Percentiles rank a stretch among this genome's conserved stretches.
phyloP scores from a whole-genome alignment of 108 stramenopile species.

The Fistulifera solaris region DNA sequence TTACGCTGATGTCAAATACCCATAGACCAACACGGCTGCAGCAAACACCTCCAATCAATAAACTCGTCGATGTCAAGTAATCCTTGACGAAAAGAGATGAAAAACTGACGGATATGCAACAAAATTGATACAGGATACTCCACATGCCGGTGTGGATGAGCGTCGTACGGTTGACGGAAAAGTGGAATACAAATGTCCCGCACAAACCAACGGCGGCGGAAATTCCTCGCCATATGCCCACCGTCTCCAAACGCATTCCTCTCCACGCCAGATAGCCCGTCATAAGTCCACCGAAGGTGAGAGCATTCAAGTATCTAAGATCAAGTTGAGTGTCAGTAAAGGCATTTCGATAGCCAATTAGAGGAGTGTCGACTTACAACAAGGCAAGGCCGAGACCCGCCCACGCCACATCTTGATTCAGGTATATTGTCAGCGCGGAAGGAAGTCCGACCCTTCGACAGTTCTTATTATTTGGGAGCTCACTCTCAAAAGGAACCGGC shows the following conservation, averaged over 20 bases:
- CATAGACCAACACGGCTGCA: constrained; percentile 52
- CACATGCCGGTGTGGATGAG: constrained; percentile 39
- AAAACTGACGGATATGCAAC: constrained; percentile 23
- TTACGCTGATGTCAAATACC: constrained; percentile 66
- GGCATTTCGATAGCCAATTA: constrained; percentile 7
- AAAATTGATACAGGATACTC: constrained; percentile 42
- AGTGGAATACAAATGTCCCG: constrained; percentile 50
- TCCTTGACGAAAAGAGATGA: background rate
- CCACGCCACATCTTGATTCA: constrained; percentile 27
- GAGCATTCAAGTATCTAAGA: constrained; percentile 33
- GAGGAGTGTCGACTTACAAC: constrained; percentile 18
- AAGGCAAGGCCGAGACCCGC: constrained; percentile 41
- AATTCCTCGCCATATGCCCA: constrained; percentile 51
- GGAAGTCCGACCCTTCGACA: constrained; percentile 8
- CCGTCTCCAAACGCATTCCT: constrained; percentile 33
- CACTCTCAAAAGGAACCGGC: too few relatives aligned
- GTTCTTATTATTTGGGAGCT: too few relatives aligned
- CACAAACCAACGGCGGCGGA: constrained; percentile 40
- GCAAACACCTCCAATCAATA: constrained; percentile 53
- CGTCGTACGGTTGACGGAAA: constrained; percentile 12
- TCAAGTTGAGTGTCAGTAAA: constrained; percentile 3
- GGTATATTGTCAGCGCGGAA: constrained; percentile 21
- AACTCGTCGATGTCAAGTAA: constrained; percentile 23
- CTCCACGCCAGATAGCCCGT: constrained; percentile 48
- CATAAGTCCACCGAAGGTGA: constrained; percentile 54